A percentile compares a stretch with the other conserved stretches of the same genome.
These are phyloP conservation scores for Arachis hypogaea DNA, from an alignment of 306 rosid genomes.

Conservation along the genomic window DNA sequence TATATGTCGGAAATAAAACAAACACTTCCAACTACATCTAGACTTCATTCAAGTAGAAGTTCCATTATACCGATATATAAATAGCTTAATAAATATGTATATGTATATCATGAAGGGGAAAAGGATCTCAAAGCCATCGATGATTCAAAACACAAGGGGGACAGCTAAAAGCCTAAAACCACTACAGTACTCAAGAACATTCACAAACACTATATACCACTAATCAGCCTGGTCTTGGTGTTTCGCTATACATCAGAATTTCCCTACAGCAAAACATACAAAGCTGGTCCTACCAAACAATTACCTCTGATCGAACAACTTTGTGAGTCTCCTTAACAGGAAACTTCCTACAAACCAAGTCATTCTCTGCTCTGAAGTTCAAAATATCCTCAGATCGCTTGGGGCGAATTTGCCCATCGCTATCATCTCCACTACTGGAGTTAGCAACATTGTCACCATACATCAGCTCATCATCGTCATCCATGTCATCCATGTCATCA, in stretches of 20 bases:
- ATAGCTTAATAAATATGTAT: not conserved
- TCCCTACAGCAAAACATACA: conserved; percentile 7
- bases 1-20: conserved; percentile 3
- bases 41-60: not conserved
- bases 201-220: conserved; percentile 22
- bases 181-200: conserved; percentile 11
- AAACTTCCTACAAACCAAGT: conserved; percentile 78
- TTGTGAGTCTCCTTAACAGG: conserved; percentile 89
- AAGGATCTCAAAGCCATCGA: conserved; percentile 11
- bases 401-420: conserved; percentile 48
- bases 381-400: conserved; percentile 88
- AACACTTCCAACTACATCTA: conserved; percentile 3
- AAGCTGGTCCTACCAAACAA: conserved; percentile 13
- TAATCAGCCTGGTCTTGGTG: conserved; percentile 9
- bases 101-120: not conserved
- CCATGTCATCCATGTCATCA: conserved; percentile 69
- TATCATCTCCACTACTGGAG: conserved; percentile 60
- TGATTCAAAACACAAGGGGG: conserved; percentile 6
- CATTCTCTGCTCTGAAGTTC: conserved; percentile 63
- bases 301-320: conserved; percentile 81
- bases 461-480: conserved; percentile 59
- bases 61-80: not conserved
- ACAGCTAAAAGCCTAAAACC: conserved; percentile 6
- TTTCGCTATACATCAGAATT: conserved; percentile 17
- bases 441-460: conserved; percentile 55